Conservation (phyloP, 306 rosid genomes). For the Ziziphus jujuba region DNA sequence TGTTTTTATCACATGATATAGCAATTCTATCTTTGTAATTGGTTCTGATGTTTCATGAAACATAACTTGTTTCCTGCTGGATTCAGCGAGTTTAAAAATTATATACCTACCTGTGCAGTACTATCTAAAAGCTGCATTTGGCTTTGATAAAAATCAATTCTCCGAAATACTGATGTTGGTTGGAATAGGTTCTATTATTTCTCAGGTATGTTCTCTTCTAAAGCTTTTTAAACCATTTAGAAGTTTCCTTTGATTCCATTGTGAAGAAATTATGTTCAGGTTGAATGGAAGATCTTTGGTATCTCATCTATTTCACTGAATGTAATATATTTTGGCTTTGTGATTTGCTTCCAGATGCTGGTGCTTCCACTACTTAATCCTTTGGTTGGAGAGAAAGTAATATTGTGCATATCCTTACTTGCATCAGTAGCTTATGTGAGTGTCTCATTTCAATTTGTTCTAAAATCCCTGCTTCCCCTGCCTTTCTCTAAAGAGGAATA, state of each 20-base stretch:
- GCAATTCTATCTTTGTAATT: not conserved
- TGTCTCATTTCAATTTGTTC: slow-evolving; percentile 1
- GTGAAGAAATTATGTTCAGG: too few relatives aligned
- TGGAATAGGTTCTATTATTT: slow-evolving; percentile 72
- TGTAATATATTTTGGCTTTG: not conserved
- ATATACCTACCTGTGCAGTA: slow-evolving; percentile 49
- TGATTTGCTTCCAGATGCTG: slow-evolving; percentile 52
- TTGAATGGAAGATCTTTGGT: not conserved
- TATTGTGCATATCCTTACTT: slow-evolving; percentile 63
- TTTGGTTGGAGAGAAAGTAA: slow-evolving; percentile 75
- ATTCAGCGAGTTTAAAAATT: slow-evolving; percentile 21
- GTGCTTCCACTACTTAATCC: slow-evolving; percentile 77
- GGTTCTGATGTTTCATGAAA: not conserved
- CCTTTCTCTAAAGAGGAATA: not conserved
- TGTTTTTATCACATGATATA: too few relatives aligned
- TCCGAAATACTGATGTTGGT: slow-evolving; percentile 70
- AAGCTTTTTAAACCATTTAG: not conserved
- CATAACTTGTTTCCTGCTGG: slow-evolving; percentile 1
- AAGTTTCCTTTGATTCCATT: too few relatives aligned
- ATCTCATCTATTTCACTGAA: not conserved
- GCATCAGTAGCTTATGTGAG: slow-evolving; percentile 85
- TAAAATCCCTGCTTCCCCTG: slow-evolving; percentile 2
- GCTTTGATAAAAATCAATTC: slow-evolving; percentile 74
- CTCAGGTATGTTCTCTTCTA: slow-evolving; percentile 53
- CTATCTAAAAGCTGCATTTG: slow-evolving; percentile 78